Percentiles rank a stretch among this genome's conserved stretches.
phyloP scores from a whole-genome alignment of 164 flowering plant species.

The Cinnamomum chago region DNA sequence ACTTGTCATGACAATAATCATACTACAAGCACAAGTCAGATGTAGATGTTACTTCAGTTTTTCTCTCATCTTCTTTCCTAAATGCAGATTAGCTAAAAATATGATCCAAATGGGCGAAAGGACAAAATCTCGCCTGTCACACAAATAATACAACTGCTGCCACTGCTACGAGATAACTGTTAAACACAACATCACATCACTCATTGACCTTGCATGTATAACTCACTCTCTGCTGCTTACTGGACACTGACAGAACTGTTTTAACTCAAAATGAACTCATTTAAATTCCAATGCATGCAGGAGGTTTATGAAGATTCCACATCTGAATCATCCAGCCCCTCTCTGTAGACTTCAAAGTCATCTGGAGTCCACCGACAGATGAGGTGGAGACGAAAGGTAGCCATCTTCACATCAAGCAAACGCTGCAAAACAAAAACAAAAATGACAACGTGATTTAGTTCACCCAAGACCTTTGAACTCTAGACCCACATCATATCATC shows the following conservation, averaged over 20 bases:
- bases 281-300: background rate
- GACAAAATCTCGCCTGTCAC: conserved; percentile 1
- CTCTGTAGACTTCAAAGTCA: conserved; percentile 74
- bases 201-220: too few relatives aligned
- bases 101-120: background rate
- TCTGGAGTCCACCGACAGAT: conserved; percentile 74
- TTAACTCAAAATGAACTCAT: background rate
- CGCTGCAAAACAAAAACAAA: conserved; percentile 47
- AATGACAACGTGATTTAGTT: background rate
- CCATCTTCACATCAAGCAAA: conserved; percentile 72
- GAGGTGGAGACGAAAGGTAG: conserved; percentile 71
- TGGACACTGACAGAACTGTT: background rate
- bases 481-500: too few relatives aligned
- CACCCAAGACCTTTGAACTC: background rate
- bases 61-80: background rate
- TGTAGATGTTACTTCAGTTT: background rate
- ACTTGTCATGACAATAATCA: background rate
- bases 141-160: background rate
- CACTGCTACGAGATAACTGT: background rate
- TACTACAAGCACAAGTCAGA: background rate
- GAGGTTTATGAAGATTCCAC: conserved; percentile 48
- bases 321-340: conserved; percentile 58
- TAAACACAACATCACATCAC: too few relatives aligned
- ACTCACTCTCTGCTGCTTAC: too few relatives aligned
- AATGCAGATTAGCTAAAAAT: background rate